phyloP scores from a whole-genome alignment of 2,329 filamentous ascomycete species.

The Phoma sp. region DNA sequence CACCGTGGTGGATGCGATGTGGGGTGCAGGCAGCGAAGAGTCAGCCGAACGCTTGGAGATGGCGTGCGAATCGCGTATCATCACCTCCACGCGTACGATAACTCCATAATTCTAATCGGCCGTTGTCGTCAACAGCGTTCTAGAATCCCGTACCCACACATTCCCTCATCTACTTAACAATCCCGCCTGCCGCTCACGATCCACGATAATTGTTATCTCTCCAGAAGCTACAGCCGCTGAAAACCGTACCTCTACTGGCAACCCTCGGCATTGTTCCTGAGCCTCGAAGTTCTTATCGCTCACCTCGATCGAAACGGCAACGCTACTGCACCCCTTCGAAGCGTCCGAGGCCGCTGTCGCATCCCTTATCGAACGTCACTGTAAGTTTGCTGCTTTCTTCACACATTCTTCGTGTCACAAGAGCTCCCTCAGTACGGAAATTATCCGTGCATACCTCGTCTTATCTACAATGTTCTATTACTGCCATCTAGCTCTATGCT shows the following conservation, averaged over 20 bases:
- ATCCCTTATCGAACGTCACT: slow-evolving; percentile 23
- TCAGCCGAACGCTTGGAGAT: slow-evolving; percentile 35
- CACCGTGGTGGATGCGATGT: slow-evolving; percentile 29
- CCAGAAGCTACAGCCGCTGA: slow-evolving; percentile 32
- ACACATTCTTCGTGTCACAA: slow-evolving; percentile 21
- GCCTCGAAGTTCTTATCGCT: slow-evolving; percentile 35
- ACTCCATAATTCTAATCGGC: slow-evolving; percentile 29
- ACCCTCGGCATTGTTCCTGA: slow-evolving; percentile 38
- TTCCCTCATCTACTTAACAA: slow-evolving; percentile 33
- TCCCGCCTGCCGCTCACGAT: slow-evolving; percentile 19
- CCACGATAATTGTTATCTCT: slow-evolving; percentile 19
- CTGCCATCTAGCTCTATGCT: slow-evolving; percentile 40
- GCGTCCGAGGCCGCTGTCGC: slow-evolving; percentile 29
- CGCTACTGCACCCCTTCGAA: slow-evolving; percentile 21
- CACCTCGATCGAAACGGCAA: slow-evolving; percentile 17
- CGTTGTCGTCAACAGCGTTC: slow-evolving; percentile 35
- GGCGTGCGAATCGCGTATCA: slow-evolving; percentile 45
- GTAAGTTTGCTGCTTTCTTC: slow-evolving; percentile 31
- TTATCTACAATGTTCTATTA: slow-evolving; percentile 21
- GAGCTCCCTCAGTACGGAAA: slow-evolving; percentile 12
- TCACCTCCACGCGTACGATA: slow-evolving; percentile 33
- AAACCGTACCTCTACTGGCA: slow-evolving; percentile 39
- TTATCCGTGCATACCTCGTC: slow-evolving; percentile 15
- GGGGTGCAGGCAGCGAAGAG: slow-evolving; percentile 27
- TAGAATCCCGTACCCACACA: slow-evolving; percentile 30